Percentiles rank a stretch among this genome's conserved stretches.
Evolutionary conservation across 129 eudicot species (phyloP).

Genomic region (Daucus carota): DNA sequence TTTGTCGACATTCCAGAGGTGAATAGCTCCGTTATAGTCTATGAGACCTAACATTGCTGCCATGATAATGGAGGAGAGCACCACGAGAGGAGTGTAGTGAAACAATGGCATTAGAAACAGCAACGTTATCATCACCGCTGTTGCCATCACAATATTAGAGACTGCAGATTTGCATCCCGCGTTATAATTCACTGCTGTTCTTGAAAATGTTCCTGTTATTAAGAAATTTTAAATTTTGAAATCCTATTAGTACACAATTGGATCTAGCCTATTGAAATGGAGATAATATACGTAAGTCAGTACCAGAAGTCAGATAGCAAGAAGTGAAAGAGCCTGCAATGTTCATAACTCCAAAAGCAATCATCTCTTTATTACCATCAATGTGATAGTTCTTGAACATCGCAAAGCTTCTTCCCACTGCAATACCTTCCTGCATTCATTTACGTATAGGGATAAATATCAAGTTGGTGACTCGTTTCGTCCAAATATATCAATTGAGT

Average conservation of each 20-base stretch:
- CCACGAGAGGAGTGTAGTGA: slow-evolving; percentile 81
- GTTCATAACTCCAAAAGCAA: slow-evolving; percentile 94
- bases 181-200: slow-evolving; percentile 88
- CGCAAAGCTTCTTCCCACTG: slow-evolving; percentile 97
- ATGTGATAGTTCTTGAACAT: slow-evolving; percentile 94
- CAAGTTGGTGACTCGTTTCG: too few species aligned
- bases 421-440: slow-evolving; percentile 81
- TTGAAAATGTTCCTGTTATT: slow-evolving; percentile 78
- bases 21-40: slow-evolving; percentile 86
- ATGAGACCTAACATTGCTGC: slow-evolving; percentile 97
- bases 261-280: neutral
- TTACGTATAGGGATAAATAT: too few species aligned
- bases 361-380: slow-evolving; percentile 99
- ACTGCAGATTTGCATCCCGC: slow-evolving; percentile 90
- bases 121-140: slow-evolving; percentile 71
- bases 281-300: too few species aligned
- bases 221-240: neutral
- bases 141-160: slow-evolving; percentile 91
- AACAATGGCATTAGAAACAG: slow-evolving; percentile 76
- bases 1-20: slow-evolving; percentile 79
- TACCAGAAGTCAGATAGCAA: slow-evolving; percentile 87
- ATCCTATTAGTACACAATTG: neutral
- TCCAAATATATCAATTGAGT: too few species aligned
- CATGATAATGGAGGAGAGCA: slow-evolving; percentile 68
- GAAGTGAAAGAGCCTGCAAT: slow-evolving; percentile 92